Percentiles rank a stretch among this genome's conserved stretches.
These are phyloP conservation scores for Rhizopus microsporus DNA, from an alignment of 371 early-diverging fungal species.

Conservation along the genomic window DNA sequence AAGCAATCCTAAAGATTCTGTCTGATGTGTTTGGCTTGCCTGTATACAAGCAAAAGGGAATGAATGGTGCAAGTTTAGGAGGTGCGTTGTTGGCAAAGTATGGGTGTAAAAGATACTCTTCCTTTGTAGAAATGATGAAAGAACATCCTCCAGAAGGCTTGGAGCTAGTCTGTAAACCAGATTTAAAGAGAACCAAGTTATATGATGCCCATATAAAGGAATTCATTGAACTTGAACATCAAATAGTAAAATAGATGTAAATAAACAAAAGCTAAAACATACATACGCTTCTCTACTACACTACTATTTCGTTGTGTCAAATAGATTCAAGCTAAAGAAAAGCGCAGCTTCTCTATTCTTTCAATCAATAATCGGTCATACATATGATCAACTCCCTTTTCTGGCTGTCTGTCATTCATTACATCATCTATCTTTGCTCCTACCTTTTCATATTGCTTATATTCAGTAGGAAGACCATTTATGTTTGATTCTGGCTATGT, in stretches of 20 bases:
- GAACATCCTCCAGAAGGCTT: slow-evolving; percentile 23
- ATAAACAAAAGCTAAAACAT: background rate
- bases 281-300: too few relatives aligned
- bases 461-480: slow-evolving; percentile 96
- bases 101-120: slow-evolving; percentile 15
- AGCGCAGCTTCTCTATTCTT: too few relatives aligned
- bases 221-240: slow-evolving; percentile 18
- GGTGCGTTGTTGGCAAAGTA: slow-evolving; percentile 50
- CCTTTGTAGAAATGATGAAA: slow-evolving; percentile 43
- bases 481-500: slow-evolving; percentile 90
- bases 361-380: too few relatives aligned
- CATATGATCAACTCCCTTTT: slow-evolving; percentile 30
- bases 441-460: slow-evolving; percentile 98
- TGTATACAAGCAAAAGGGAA: slow-evolving; percentile 56
- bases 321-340: too few relatives aligned
- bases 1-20: slow-evolving; percentile 55
- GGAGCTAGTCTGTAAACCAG: slow-evolving; percentile 35
- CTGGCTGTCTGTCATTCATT: slow-evolving; percentile 61
- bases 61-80: slow-evolving; percentile 52
- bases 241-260: slow-evolving; percentile 10
- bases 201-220: slow-evolving; percentile 10
- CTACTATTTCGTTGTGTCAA: too few relatives aligned
- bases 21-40: slow-evolving; percentile 73
- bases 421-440: slow-evolving; percentile 63
- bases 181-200: slow-evolving; percentile 16